Percentiles rank a stretch among this genome's conserved stretches.
These are phyloP conservation scores for Trichosporon coremiiforme DNA, from an alignment of 1,284 basidiomycete species.

Conservation along the genomic window DNA sequence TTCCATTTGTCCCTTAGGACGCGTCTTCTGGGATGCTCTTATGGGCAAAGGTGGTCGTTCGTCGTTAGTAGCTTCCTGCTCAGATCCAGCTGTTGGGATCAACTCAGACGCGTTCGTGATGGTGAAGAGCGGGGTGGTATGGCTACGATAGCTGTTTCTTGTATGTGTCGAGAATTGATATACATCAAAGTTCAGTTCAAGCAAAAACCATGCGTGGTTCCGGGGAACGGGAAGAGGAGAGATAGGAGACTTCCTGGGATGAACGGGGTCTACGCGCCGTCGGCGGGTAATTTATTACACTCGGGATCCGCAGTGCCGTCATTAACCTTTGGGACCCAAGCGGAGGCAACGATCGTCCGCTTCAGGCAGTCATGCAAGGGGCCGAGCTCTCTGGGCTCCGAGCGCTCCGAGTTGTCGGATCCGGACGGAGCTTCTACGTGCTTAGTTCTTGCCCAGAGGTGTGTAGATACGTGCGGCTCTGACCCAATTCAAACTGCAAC, in stretches of 20 bases:
- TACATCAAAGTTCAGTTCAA: background rate
- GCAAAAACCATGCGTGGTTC: background rate
- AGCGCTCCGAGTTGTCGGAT: background rate
- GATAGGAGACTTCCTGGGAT: background rate
- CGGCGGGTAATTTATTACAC: background rate
- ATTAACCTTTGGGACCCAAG: background rate
- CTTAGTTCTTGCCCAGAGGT: background rate
- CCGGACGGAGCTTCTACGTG: background rate
- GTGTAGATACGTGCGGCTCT: background rate
- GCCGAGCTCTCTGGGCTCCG: background rate
- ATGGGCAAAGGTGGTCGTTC: too few species aligned
- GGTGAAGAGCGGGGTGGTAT: background rate
- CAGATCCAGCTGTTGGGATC: background rate
- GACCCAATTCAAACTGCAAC: background rate
- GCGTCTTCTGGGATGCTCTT: background rate
- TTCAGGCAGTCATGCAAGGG: background rate
- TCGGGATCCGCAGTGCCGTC: constrained; percentile 13
- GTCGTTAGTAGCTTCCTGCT: too few species aligned
- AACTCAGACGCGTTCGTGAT: background rate
- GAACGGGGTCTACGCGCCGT: background rate
- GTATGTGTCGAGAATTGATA: background rate
- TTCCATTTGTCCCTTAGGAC: background rate
- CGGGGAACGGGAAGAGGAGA: background rate
- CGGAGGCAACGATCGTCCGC: background rate
- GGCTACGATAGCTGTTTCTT: background rate